Base-by-base conservation (phyloP, 306 rosid species). In the Fragaria vesca region DNA sequence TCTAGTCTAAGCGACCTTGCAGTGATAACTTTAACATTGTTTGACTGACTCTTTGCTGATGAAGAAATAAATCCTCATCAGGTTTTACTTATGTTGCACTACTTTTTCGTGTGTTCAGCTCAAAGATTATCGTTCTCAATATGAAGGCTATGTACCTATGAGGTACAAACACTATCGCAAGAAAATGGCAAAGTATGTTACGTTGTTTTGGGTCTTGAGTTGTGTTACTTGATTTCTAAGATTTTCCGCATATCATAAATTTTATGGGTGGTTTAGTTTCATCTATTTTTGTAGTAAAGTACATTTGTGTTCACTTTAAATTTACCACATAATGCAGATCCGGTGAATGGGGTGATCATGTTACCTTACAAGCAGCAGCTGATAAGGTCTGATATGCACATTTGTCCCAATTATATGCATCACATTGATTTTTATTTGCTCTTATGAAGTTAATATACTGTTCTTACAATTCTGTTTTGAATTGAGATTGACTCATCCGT, bases 301-400 rank as follows among this genome's bases (percentile, higher is more conserved):
- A 63, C 24, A 75, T 80, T 28, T 52, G 34, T 66, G 62, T 84
- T 78, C 68, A 80, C 47, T 52, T 82, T 72, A 83, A 32, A 71
- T 82, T 40, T 76, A 67, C 62, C 76, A 34, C 32, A 24, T 81
- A 66, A 74, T 67, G 79, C 91, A 94, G 98, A 83, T 85, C 86
- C 60, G 95, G 97, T 82, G 98, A 94, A 84, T 94, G 97, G 97
- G 98, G 98, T n/a, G 97, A 94, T 86, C 98, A 94, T 78, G 81
- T 94, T 87, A 92, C 97, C 58, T 87, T 94, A 77, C 98, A 94
- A 85, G 98, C 98, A 74, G 97, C 98, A 73, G 89, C 96, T 73
- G 96, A 90, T 85, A 93, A 93, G 95, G 95, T 92, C 81, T 50
- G 74, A 6, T 17, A 36, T 3, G 17, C n/a, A 4, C 34, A 30